Conservation (phyloP, 1,284 basidiomycete genomes). For the Phenoliferia sp. region DNA sequence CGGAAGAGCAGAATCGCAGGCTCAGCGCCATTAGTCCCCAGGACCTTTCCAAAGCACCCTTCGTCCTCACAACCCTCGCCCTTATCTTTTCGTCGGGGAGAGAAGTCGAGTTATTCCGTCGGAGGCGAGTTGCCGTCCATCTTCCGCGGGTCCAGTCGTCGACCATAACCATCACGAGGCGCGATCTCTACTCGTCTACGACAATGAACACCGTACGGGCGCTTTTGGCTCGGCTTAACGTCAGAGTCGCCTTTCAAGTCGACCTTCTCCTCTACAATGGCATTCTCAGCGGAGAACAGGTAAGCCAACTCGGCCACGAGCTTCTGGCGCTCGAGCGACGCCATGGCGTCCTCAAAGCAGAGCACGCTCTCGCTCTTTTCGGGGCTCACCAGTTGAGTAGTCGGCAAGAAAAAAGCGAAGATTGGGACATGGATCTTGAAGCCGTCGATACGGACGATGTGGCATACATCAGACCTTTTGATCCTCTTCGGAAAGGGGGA, state of each 20-base stretch:
- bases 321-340: constrained; percentile 48
- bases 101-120: background rate
- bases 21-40: background rate
- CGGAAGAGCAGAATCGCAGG: background rate
- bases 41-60: background rate
- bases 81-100: background rate
- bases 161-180: background rate
- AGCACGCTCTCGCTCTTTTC: constrained; percentile 5
- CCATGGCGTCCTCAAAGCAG: background rate
- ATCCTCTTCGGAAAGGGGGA: background rate
- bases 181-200: background rate
- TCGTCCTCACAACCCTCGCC: background rate
- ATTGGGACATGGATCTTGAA: background rate
- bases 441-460: background rate
- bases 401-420: background rate
- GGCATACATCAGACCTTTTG: background rate
- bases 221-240: background rate
- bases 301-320: constrained; percentile 49
- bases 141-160: background rate
- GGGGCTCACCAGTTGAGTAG: background rate
- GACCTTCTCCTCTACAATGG: constrained; percentile 57
- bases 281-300: constrained; percentile 54
- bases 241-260: constrained; percentile 42
- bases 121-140: background rate
- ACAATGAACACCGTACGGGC: background rate